These are phyloP conservation scores for Auriscalpium vulgare DNA, from an alignment of 768 basidiomycete genomes.

Conservation along the genomic window DNA sequence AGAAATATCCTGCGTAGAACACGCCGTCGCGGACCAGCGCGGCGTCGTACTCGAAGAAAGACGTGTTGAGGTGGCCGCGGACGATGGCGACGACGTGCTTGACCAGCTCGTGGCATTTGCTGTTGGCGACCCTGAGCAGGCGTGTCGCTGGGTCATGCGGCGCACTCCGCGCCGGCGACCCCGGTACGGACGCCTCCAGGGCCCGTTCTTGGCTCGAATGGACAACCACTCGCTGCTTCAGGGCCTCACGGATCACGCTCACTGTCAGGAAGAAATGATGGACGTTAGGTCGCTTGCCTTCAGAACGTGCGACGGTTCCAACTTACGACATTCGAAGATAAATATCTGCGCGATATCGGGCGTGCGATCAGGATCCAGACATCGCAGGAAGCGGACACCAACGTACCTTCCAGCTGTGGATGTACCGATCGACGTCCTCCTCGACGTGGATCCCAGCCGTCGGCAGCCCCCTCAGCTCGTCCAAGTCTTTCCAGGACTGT, in stretches of 20 bases:
- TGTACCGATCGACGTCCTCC: constrained; percentile 59
- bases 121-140: constrained; percentile 34
- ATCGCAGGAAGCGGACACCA: background rate
- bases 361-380: constrained; percentile 8
- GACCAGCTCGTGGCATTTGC: constrained; percentile 38
- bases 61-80: constrained; percentile 39
- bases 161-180: constrained; percentile 15
- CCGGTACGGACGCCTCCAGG: constrained; percentile 12
- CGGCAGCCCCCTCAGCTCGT: constrained; percentile 42
- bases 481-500: constrained; percentile 78
- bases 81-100: constrained; percentile 38
- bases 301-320: background rate
- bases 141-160: constrained; percentile 24
- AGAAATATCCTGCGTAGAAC: constrained; percentile 79
- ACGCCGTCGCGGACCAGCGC: constrained; percentile 84
- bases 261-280: constrained; percentile 31
- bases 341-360: constrained; percentile 48
- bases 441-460: constrained; percentile 32
- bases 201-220: constrained; percentile 13
- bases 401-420: constrained; percentile 80
- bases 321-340: constrained; percentile 83
- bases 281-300: background rate
- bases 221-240: constrained; percentile 50
- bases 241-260: constrained; percentile 79
- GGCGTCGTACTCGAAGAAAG: constrained; percentile 79